Conservation (phyloP, 2,329 filamentous ascomycete genomes). For the Penicillium olsonii region DNA sequence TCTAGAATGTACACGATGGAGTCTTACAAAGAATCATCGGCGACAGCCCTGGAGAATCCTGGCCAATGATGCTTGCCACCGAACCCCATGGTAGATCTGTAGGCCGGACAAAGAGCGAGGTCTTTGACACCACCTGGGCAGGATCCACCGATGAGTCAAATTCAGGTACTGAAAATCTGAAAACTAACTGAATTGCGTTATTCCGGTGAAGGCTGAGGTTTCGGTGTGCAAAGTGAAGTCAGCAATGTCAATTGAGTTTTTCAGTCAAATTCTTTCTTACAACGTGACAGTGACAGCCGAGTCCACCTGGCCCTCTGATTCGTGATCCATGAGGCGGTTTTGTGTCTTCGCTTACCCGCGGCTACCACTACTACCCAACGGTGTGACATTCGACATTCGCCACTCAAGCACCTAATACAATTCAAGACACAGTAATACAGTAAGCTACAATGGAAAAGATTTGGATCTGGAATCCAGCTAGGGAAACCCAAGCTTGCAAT, state of each 20-base stretch:
- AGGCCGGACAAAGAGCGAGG: background rate
- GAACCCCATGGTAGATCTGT: background rate
- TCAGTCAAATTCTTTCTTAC: no score
- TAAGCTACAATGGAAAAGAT: background rate
- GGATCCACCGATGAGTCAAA: background rate
- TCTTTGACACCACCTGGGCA: background rate
- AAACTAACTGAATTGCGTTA: background rate
- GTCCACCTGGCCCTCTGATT: no score
- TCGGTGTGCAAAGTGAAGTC: background rate
- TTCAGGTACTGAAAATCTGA: no score
- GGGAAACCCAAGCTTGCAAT: conserved; percentile 2
- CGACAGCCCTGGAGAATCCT: background rate
- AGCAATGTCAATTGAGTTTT: background rate
- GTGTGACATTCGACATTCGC: background rate
- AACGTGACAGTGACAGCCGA: no score
- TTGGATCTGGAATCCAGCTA: background rate
- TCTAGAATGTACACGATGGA: no score
- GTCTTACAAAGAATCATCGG: no score
- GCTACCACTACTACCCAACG: conserved; percentile 1
- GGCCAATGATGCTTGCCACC: background rate
- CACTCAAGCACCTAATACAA: background rate
- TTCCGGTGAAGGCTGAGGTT: background rate
- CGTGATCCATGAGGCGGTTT: background rate
- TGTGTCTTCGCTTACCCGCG: background rate
- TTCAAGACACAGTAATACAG: background rate